Evolutionary conservation across 2,329 filamentous ascomycete species (phyloP).

Genomic region (Pseudogymnoascus sp.): DNA sequence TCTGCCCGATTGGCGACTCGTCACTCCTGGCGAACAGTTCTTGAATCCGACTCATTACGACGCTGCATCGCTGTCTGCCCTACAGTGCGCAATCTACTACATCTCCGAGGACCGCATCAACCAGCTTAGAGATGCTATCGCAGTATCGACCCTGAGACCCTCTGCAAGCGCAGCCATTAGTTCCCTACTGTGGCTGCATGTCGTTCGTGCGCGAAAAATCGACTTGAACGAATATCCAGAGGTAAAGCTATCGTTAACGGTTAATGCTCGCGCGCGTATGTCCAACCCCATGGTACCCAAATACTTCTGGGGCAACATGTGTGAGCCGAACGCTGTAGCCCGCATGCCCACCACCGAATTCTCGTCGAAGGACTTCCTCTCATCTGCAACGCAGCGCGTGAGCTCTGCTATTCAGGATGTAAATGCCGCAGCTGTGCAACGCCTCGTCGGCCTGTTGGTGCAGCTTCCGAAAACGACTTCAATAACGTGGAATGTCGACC

Average conservation of each 20-base stretch:
- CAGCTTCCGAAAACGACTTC: background rate
- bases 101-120: background rate
- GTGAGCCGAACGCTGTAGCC: slow-evolving; percentile 7
- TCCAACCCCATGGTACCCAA: background rate
- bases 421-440: background rate
- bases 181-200: background rate
- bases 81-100: background rate
- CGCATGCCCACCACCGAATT: background rate
- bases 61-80: background rate
- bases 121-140: background rate
- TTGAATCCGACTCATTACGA: slow-evolving; percentile 1
- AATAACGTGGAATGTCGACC: slow-evolving; percentile 8
- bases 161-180: background rate
- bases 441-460: background rate
- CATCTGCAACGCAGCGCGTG: background rate
- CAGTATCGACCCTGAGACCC: background rate
- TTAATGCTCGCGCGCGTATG: slow-evolving; percentile 2
- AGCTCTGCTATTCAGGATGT: background rate
- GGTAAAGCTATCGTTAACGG: background rate
- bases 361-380: background rate
- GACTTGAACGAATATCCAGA: background rate
- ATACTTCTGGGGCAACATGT: background rate
- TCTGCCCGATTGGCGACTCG: background rate
- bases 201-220: slow-evolving; percentile 1
- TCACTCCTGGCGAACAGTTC: background rate